phyloP scores from a whole-genome alignment of 2,329 filamentous ascomycete genomes.

The Boeremia exigua region DNA sequence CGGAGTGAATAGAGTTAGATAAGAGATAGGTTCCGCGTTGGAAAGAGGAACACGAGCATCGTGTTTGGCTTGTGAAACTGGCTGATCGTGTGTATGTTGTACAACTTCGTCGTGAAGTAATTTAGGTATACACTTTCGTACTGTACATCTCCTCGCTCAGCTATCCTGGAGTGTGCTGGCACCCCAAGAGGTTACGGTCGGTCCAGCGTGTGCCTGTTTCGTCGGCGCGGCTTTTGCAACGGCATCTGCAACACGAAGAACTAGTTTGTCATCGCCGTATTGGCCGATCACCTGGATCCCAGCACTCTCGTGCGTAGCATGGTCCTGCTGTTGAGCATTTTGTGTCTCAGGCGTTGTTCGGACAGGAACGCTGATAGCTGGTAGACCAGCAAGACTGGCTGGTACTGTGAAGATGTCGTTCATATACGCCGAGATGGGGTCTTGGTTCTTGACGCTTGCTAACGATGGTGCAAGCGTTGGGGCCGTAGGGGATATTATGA shows the following conservation, averaged over 20 bases:
- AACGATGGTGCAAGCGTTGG: slow-evolving; percentile 75
- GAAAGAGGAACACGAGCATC: neutral
- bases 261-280: slow-evolving; percentile 73
- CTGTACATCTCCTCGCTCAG: neutral
- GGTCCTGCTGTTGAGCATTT: slow-evolving; percentile 33
- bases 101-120: neutral
- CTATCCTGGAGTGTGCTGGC: neutral
- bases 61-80: neutral
- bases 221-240: slow-evolving; percentile 18
- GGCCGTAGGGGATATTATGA: slow-evolving; percentile 86
- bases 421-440: slow-evolving; percentile 77
- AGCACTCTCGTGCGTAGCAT: slow-evolving; percentile 45
- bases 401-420: slow-evolving; percentile 97
- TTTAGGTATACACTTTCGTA: neutral
- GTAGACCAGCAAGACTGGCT: slow-evolving; percentile 88
- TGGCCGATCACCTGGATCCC: slow-evolving; percentile 83
- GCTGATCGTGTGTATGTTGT: neutral
- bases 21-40: neutral
- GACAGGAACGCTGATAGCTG: slow-evolving; percentile 83
- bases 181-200: slow-evolving; percentile 24
- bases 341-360: slow-evolving; percentile 41
- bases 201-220: slow-evolving; percentile 6
- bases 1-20: neutral
- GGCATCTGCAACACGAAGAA: slow-evolving; percentile 64
- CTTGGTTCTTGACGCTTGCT: slow-evolving; percentile 61